phyloP scores from a whole-genome alignment of 257 asterid species.

The Ballota nigra region DNA sequence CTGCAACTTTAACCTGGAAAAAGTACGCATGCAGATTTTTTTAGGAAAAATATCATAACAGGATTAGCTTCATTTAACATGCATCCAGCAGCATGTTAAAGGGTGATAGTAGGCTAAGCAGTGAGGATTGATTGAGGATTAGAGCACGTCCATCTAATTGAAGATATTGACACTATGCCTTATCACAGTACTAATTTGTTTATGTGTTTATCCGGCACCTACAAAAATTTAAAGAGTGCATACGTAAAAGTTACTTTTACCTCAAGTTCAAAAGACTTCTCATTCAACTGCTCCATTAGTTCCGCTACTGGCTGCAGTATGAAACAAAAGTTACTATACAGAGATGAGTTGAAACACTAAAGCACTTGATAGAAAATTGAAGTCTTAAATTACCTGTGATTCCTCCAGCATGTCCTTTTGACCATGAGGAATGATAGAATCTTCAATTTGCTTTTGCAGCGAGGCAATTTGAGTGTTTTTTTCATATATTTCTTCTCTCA shows the following conservation, averaged over 20 bases:
- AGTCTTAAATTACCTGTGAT: conserved; percentile 52
- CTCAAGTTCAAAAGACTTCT: conserved; percentile 98
- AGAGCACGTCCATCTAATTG: neutral
- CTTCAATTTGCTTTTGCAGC: conserved; percentile 69
- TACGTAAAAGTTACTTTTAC: conserved; percentile 42
- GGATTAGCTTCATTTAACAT: conserved; percentile 1
- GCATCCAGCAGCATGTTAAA: conserved; percentile 7
- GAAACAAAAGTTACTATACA: conserved; percentile 20
- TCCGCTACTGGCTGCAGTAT: conserved; percentile 67
- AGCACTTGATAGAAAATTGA: conserved; percentile 9
- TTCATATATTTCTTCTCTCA: conserved; percentile 70
- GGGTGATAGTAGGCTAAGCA: conserved; percentile 3
- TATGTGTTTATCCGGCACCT: neutral
- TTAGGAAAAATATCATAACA: neutral
- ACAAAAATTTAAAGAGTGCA: neutral
- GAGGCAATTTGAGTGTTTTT: conserved; percentile 77
- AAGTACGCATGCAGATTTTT: conserved; percentile 18
- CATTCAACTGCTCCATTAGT: conserved; percentile 76
- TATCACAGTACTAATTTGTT: neutral
- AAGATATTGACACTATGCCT: neutral
- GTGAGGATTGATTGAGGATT: conserved; percentile 4
- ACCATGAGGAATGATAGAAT: conserved; percentile 46
- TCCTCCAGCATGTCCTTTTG: conserved; percentile 58
- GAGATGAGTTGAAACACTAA: conserved; percentile 9
- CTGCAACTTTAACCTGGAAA: conserved; percentile 91